Conservation (phyloP, 1,284 basidiomycete species). For the Trichosporon coremiiforme region DNA sequence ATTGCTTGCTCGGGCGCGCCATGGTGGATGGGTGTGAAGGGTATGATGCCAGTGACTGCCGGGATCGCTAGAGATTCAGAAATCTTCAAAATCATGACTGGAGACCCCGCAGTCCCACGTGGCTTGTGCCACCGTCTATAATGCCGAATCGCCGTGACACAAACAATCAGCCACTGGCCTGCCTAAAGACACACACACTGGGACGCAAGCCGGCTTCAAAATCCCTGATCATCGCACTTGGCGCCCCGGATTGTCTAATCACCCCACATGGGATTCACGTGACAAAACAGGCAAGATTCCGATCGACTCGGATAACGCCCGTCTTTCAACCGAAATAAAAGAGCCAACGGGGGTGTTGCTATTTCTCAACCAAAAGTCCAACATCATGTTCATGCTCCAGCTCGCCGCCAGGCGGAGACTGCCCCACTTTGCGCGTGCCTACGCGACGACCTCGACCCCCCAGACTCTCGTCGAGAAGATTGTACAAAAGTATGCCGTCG, state of each 20-base stretch:
- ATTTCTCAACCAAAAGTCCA: slow-evolving; percentile 8
- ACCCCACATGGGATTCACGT: background rate
- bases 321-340: slow-evolving; percentile 2
- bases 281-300: background rate
- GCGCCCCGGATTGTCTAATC: too few species aligned
- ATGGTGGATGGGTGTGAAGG: slow-evolving; percentile 51
- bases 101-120: slow-evolving; percentile 11
- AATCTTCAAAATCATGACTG: background rate
- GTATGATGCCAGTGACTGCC: slow-evolving; percentile 8
- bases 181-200: too few species aligned
- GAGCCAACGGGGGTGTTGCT: background rate
- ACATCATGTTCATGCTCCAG: slow-evolving; percentile 16
- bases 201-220: too few species aligned
- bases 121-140: background rate
- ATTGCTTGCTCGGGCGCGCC: slow-evolving; percentile 70
- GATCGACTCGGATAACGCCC: slow-evolving; percentile 15
- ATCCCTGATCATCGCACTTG: too few species aligned
- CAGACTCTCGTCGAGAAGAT: slow-evolving; percentile 98
- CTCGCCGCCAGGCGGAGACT: slow-evolving; percentile 3
- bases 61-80: background rate
- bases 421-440: slow-evolving; percentile 26
- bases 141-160: background rate
- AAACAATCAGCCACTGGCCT: background rate
- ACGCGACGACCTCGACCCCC: slow-evolving; percentile 58
- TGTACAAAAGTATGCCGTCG: slow-evolving; percentile 94